A percentile compares a stretch with the other conserved stretches of the same genome.
Conservation (phyloP, 106 monocot species). For the Chionographis japonica region DNA sequence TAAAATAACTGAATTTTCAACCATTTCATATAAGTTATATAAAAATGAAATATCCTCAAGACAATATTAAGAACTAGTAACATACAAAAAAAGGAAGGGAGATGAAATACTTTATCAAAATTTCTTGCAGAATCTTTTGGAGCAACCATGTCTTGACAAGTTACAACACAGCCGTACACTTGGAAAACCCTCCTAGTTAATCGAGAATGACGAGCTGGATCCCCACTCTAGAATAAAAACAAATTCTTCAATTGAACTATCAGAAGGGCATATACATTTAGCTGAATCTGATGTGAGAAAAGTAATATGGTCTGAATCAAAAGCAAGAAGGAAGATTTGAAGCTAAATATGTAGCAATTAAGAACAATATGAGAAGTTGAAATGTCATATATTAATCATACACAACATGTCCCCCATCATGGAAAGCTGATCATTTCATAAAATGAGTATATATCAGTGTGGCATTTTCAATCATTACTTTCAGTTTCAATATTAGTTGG, state of each 20-base stretch:
- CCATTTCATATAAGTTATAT: not conserved
- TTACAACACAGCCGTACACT: conserved; percentile 90
- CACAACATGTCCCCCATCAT: too few relatives aligned
- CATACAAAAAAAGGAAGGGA: not conserved
- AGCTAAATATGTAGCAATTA: too few relatives aligned
- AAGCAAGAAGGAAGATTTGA: too few relatives aligned
- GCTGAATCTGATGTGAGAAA: too few relatives aligned
- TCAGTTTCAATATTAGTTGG: too few relatives aligned
- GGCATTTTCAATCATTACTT: too few relatives aligned
- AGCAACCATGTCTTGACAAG: conserved; percentile 74
- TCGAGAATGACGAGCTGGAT: conserved; percentile 32
- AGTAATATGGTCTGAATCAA: too few relatives aligned
- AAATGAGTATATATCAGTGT: too few relatives aligned
- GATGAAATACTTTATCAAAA: conserved; percentile 62
- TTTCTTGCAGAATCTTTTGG: conserved; percentile 60
- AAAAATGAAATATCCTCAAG: not conserved
- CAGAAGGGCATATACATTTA: not conserved
- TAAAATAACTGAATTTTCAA: too few relatives aligned
- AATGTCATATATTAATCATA: too few relatives aligned
- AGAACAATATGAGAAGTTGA: too few relatives aligned
- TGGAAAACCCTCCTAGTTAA: conserved; percentile 67
- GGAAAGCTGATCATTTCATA: too few relatives aligned
- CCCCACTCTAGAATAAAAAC: conserved; percentile 33
- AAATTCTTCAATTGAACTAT: not conserved
- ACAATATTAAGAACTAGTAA: not conserved